These are phyloP conservation scores for Boletus rubroflammeus DNA, from an alignment of 768 basidiomycete genomes.

Conservation along the genomic window DNA sequence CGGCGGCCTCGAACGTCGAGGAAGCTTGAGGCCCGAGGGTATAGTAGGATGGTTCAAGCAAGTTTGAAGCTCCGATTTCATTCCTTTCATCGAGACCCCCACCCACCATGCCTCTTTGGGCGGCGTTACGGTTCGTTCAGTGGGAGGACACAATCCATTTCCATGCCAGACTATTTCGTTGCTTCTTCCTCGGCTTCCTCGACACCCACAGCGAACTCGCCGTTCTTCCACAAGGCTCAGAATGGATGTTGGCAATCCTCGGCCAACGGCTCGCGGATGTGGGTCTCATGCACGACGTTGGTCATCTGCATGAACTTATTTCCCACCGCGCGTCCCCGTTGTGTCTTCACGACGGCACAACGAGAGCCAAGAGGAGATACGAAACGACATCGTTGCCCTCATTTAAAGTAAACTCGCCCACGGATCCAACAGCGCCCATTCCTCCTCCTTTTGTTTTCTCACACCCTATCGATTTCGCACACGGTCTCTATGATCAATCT, in stretches of 20 bases:
- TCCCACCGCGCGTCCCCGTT: background rate
- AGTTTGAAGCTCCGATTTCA: slow-evolving; percentile 14
- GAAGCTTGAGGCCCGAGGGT: background rate
- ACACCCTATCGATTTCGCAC: background rate
- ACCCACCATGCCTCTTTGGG: background rate
- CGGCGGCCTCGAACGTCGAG: too few relatives aligned
- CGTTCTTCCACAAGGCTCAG: background rate
- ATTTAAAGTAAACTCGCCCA: background rate
- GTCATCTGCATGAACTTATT: background rate
- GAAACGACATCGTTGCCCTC: background rate
- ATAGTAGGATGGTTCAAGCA: background rate
- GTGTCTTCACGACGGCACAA: background rate
- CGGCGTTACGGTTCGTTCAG: background rate
- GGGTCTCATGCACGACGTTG: background rate
- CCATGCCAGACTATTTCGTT: slow-evolving; percentile 14
- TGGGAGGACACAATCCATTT: slow-evolving; percentile 16
- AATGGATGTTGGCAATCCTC: background rate
- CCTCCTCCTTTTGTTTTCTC: background rate
- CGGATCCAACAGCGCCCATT: background rate
- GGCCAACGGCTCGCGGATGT: background rate
- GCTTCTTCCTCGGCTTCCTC: slow-evolving; percentile 4
- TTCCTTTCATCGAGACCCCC: background rate
- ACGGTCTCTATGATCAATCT: background rate
- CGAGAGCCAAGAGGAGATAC: slow-evolving; percentile 7
- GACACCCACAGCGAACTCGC: background rate